Base-by-base conservation (phyloP, 805 yeast genomes). In the Blastobotrys muscicola region DNA sequence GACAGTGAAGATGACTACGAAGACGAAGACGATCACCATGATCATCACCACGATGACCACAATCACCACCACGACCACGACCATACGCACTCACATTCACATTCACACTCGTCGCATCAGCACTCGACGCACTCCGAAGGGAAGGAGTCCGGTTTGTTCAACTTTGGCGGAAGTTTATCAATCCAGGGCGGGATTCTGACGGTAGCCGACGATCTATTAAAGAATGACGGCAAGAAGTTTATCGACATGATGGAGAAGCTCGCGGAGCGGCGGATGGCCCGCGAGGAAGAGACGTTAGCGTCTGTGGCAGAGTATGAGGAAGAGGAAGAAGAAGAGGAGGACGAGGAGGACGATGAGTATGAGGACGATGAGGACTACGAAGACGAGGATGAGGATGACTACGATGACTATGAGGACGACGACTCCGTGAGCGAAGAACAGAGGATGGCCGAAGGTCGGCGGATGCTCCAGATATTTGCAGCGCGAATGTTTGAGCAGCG, bases 201-300 rank as follows among this genome's bases (percentile, higher is more conserved):
- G 3, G 74, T 87, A 36, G 92, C 95, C 0, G 94, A 85, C 51
- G 94, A 85, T 55, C 61, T 87, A 23, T 69, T 85, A 52, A 76
- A 75, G 51, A 80, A 80, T 56, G 85, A 82, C 49, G 95, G 94
- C n/a, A 72, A 74, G 49, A 75, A 78, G 35, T 84, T 86, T 50
- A 72, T 85, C 29, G 80, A 80, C 50, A 80, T 85, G 72, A 80
- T 87, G 76, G 94, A 85, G 59, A 72, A 77, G 42, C 66, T 84
- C 37, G 84, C 86, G 3, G 72, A 73, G 45, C 70, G 77, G 36
- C 64, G 76, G 13, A 53, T 67, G 56, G 62, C 59, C 7, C 54
- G 69, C 13, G 66, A 64, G 42, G 59, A 56, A 20, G 63, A 58
- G 34, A 47, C 56, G 8, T 29, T 51, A 16, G 44, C 46, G 11